These are phyloP conservation scores for Salix viminalis DNA, from an alignment of 345 rosid species.

Conservation along the genomic window DNA sequence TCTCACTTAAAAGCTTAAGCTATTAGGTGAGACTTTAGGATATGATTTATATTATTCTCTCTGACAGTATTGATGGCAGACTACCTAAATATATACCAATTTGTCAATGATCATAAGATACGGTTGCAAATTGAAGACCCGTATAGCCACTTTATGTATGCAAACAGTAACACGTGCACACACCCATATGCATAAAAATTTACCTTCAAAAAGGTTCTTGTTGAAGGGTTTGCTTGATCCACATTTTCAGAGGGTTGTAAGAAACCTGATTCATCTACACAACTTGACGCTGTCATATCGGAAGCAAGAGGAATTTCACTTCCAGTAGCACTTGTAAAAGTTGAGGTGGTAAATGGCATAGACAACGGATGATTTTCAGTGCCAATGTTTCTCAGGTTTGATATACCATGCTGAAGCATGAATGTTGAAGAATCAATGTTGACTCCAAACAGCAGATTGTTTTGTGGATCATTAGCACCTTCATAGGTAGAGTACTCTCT, in stretches of 20 bases:
- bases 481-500: constrained; percentile 35
- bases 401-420: constrained; percentile 41
- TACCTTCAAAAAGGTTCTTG: constrained; percentile 53
- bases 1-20: no score
- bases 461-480: constrained; percentile 39
- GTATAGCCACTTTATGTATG: neutral
- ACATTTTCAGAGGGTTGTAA: constrained; percentile 46
- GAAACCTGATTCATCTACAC: constrained; percentile 49
- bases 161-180: neutral
- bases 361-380: constrained; percentile 33
- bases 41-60: no score
- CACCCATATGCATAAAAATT: neutral
- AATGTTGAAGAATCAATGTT: constrained; percentile 42
- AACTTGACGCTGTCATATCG: constrained; percentile 48
- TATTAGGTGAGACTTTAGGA: no score
- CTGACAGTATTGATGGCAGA: no score
- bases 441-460: constrained; percentile 43
- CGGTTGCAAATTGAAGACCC: neutral
- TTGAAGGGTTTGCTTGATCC: constrained; percentile 42
- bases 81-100: no score
- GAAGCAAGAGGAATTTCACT: constrained; percentile 37
- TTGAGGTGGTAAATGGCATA: constrained; percentile 35
- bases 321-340: constrained; percentile 30
- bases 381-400: constrained; percentile 33
- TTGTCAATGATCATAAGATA: neutral